A percentile compares a stretch with the other conserved stretches of the same genome.
phyloP scores from a whole-genome alignment of 495 filamentous ascomycete species.

The Daldinia loculata region DNA sequence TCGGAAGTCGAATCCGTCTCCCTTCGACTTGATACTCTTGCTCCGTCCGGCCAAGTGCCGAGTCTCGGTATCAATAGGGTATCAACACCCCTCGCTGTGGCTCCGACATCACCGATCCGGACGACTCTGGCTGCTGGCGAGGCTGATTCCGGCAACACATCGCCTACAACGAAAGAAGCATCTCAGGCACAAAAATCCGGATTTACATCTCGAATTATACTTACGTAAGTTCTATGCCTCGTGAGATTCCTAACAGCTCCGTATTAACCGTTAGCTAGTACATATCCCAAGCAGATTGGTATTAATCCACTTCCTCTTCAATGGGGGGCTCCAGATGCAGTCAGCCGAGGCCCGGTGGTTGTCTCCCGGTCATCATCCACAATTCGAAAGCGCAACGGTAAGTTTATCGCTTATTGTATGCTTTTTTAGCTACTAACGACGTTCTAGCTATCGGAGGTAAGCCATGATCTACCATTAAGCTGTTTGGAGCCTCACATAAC shows the following conservation, averaged over 20 bases:
- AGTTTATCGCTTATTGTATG: conserved; percentile 39
- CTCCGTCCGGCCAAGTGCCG: conserved; percentile 48
- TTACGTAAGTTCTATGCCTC: conserved; percentile 53
- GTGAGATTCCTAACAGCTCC: conserved; percentile 12
- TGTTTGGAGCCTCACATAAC: conserved; percentile 14
- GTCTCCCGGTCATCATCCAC: conserved; percentile 80
- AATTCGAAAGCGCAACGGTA: conserved; percentile 86
- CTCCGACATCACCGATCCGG: conserved; percentile 24
- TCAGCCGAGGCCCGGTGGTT: conserved; percentile 84
- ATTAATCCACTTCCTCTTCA: conserved; percentile 88
- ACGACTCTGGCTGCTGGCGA: conserved; percentile 28
- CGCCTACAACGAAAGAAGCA: conserved; percentile 23
- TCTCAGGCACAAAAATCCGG: conserved; percentile 42
- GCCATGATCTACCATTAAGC: conserved; percentile 13
- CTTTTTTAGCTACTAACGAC: conserved; percentile 19
- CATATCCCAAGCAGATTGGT: conserved; percentile 92
- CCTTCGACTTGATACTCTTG: conserved; percentile 68
- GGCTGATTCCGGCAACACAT: conserved; percentile 32
- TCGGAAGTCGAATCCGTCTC: conserved; percentile 71
- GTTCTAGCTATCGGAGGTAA: conserved; percentile 59
- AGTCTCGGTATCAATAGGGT: conserved; percentile 32
- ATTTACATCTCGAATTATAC: conserved; percentile 71
- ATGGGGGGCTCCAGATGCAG: conserved; percentile 84
- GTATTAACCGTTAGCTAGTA: conserved; percentile 64
- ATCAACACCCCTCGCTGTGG: conserved; percentile 25